Percentiles rank a stretch among this genome's conserved stretches.
Conservation (phyloP, 2,329 filamentous ascomycete genomes). For the Triangularia verruculosa region DNA sequence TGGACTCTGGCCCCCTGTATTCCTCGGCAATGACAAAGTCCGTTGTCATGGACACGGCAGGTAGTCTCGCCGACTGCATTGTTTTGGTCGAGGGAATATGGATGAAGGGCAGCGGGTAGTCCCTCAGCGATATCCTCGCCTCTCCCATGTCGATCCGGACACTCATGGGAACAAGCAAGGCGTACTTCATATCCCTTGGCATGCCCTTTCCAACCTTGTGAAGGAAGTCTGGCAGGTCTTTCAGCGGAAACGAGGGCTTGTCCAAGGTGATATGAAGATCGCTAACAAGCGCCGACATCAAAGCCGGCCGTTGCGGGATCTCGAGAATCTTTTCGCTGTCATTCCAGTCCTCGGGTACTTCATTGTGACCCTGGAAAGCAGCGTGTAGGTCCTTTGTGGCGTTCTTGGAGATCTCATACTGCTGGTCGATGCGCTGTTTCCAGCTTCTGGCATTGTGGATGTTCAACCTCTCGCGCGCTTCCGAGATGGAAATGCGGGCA, state of each 20-base stretch:
- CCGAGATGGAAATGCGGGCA: conserved; percentile 69
- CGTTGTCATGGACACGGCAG: conserved; percentile 79
- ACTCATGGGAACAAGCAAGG: conserved; percentile 84
- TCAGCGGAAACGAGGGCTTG: conserved; percentile 85
- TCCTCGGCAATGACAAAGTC: conserved; percentile 97
- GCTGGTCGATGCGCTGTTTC: conserved; percentile 84
- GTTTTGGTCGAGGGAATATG: conserved; percentile 82
- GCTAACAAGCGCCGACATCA: conserved; percentile 76
- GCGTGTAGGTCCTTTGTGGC: conserved; percentile 76
- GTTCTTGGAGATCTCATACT: conserved; percentile 64
- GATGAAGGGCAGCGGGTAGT: conserved; percentile 88
- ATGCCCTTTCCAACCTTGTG: conserved; percentile 94
- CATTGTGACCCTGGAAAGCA: conserved; percentile 78
- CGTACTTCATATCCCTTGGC: conserved; percentile 86
- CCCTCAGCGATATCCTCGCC: conserved; percentile 77
- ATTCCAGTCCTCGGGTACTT: conserved; percentile 75
- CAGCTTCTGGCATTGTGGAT: conserved; percentile 84
- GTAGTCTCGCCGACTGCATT: conserved; percentile 73
- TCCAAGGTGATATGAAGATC: conserved; percentile 84
- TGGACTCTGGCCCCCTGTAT: conserved; percentile 76
- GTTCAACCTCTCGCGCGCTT: conserved; percentile 73
- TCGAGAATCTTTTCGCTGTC: conserved; percentile 83
- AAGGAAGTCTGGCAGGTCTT: conserved; percentile 78
- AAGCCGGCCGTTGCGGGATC: conserved; percentile 77
- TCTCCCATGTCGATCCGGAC: conserved; percentile 89